Evolutionary conservation across 202 grass and related monocot genomes (phyloP).

Genomic region (Carex arenaria): DNA sequence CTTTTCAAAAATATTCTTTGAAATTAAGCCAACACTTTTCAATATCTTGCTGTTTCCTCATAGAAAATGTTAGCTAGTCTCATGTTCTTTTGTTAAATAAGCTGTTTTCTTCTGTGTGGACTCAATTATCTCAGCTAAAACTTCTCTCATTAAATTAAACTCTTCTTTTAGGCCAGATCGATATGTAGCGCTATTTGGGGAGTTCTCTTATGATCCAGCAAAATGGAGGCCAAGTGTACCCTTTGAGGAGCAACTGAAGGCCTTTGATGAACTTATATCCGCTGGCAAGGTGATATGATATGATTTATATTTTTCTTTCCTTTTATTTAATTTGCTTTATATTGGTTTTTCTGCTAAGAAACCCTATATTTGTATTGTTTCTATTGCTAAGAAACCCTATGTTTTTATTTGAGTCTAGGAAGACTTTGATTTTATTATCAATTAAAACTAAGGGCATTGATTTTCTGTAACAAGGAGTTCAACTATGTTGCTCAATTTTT

Average conservation of each 20-base stretch:
- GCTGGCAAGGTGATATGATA: slow-evolving; percentile 67
- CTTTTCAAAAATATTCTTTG: not conserved
- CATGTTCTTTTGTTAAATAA: slow-evolving; percentile 4
- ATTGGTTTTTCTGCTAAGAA: not conserved
- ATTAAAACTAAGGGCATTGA: not conserved
- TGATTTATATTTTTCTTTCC: not conserved
- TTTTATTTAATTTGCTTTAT: not conserved
- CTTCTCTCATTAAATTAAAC: slow-evolving; percentile 13
- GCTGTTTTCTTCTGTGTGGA: not conserved
- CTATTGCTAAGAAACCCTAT: not conserved
- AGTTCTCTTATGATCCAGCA: slow-evolving; percentile 58
- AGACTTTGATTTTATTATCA: not conserved
- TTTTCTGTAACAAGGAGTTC: not conserved
- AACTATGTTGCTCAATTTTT: not conserved
- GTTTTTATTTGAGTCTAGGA: not conserved
- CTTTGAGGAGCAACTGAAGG: slow-evolving; percentile 71
- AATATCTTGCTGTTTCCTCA: not conserved
- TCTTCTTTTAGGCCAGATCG: slow-evolving; percentile 83
- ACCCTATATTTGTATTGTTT: not conserved
- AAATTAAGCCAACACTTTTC: not conserved
- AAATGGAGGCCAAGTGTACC: slow-evolving; percentile 90
- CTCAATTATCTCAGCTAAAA: not conserved
- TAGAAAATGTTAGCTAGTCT: not conserved
- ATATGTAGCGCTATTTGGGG: slow-evolving; percentile 80
- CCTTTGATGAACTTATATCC: slow-evolving; percentile 75